Evolutionary conservation across 805 yeast genomes (phyloP).

Genomic region (Myxozyma neglecta): DNA sequence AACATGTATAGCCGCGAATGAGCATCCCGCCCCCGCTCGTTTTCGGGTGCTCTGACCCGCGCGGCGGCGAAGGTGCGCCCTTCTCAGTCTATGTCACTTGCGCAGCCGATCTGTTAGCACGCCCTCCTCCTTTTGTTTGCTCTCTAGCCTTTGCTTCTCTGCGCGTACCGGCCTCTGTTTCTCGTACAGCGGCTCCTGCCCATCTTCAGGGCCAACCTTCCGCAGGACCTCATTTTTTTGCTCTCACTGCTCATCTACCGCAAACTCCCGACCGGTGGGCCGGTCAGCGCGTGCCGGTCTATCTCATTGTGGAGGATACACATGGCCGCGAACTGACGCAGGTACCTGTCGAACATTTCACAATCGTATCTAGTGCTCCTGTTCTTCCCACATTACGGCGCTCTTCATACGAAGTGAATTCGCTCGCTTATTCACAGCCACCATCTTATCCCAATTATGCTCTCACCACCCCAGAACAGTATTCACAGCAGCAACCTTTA

Average conservation of each 20-base stretch:
- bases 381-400: conserved; percentile 7
- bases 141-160: conserved; percentile 18
- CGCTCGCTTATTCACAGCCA: not conserved
- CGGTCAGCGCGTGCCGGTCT: conserved; percentile 20
- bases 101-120: conserved; percentile 11
- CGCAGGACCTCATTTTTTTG: conserved; percentile 15
- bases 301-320: conserved; percentile 21
- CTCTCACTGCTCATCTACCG: conserved; percentile 24
- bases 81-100: conserved; percentile 25
- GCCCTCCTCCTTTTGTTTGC: conserved; percentile 8
- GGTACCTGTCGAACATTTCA: conserved; percentile 18
- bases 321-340: conserved; percentile 24
- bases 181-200: conserved; percentile 21
- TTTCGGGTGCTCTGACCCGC: conserved; percentile 27
- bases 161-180: conserved; percentile 20
- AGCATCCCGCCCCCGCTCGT: conserved; percentile 17
- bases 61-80: conserved; percentile 22
- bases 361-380: not conserved
- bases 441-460: not conserved
- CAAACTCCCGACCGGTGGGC: conserved; percentile 22
- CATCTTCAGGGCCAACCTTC: not conserved
- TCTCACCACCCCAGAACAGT: not conserved
- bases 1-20: conserved; percentile 2
- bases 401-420: not conserved
- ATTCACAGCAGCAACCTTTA: not conserved